phyloP scores from a whole-genome alignment of 306 rosid species.

The Fagus sylvatica region DNA sequence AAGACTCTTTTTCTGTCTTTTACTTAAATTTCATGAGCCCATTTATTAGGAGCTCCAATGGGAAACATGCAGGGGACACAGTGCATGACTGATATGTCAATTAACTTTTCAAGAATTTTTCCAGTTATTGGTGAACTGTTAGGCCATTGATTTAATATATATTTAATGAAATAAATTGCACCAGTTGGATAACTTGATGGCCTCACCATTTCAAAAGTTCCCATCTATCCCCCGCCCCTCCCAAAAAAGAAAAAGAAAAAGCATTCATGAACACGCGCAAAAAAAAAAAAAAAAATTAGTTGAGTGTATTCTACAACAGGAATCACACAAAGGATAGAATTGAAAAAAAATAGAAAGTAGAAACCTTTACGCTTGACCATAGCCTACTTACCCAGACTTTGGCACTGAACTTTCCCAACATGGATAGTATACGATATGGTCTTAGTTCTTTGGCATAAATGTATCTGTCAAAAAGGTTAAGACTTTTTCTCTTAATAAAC shows the following conservation, averaged over 20 bases:
- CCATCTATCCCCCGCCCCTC: not conserved
- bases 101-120: too few relatives aligned
- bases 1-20: too few relatives aligned
- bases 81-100: too few relatives aligned
- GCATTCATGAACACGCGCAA: not conserved
- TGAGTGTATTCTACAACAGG: not conserved
- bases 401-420: not conserved
- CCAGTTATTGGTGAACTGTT: too few relatives aligned
- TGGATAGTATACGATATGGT: not conserved
- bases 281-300: not conserved
- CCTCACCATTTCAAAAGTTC: not conserved
- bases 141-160: too few relatives aligned
- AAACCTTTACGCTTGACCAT: not conserved
- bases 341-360: too few relatives aligned
- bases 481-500: not conserved
- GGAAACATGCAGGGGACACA: too few relatives aligned
- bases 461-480: not conserved
- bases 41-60: too few relatives aligned
- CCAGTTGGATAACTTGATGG: not conserved
- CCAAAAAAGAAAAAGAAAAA: not conserved
- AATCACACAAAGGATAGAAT: not conserved
- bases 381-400: not conserved
- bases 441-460: not conserved
- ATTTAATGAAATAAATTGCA: not conserved
- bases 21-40: too few relatives aligned